A percentile compares a stretch with the other conserved stretches of the same genome.
These are phyloP conservation scores for Colletotrichum sp. DNA, from an alignment of 2,329 filamentous ascomycete genomes.

Conservation along the genomic window DNA sequence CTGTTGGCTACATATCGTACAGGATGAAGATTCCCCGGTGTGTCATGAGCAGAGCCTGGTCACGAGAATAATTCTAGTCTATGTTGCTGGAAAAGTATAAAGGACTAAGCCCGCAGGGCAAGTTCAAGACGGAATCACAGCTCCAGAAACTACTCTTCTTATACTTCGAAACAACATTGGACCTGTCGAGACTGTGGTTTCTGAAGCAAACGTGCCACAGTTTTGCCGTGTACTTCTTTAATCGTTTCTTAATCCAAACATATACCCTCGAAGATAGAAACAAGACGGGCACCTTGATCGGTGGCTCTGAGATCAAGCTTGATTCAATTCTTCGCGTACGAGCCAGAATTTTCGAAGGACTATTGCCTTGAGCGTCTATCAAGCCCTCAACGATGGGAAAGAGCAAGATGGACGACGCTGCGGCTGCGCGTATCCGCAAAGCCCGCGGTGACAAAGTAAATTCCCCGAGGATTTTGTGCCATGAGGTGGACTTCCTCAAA, in stretches of 20 bases:
- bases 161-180: neutral
- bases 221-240: neutral
- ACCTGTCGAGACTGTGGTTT: neutral
- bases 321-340: neutral
- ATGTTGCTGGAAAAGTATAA: neutral
- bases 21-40: neutral
- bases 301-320: neutral
- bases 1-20: neutral
- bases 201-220: neutral
- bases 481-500: neutral
- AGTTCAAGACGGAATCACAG: neutral
- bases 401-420: conserved; percentile 47
- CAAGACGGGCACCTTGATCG: neutral
- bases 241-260: neutral
- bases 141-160: neutral
- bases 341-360: neutral
- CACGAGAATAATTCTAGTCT: neutral
- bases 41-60: neutral
- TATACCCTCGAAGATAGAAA: neutral
- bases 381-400: conserved; percentile 2
- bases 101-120: neutral
- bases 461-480: neutral
- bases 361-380: neutral
- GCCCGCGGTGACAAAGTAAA: conserved; percentile 45
- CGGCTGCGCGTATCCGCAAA: conserved; percentile 45